Evolutionary conservation across 345 rosid species (phyloP).

Genomic region (Ailanthus altissimus): DNA sequence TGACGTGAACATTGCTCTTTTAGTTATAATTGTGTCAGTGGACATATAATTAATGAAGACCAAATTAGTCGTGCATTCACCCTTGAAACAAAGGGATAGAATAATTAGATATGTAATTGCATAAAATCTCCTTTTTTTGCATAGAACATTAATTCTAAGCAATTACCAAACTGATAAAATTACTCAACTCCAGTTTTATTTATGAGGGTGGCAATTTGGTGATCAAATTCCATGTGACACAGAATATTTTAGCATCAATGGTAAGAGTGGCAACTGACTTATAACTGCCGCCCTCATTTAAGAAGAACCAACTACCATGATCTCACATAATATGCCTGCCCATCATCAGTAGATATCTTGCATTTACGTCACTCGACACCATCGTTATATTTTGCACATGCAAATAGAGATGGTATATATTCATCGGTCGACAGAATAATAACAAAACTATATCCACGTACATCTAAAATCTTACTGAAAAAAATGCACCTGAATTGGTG

Average conservation of each 20-base stretch:
- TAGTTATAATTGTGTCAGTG: no score
- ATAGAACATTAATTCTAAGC: neutral
- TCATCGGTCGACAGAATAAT: neutral
- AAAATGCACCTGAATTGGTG: no score
- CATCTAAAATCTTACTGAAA: no score
- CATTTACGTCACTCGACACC: neutral
- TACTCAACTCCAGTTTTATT: neutral
- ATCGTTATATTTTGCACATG: neutral
- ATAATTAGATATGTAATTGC: no score
- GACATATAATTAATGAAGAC: no score
- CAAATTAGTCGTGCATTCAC: no score
- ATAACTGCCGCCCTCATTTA: constrained; percentile 27
- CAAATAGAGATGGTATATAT: neutral
- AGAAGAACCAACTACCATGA: constrained; percentile 13
- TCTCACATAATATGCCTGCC: neutral
- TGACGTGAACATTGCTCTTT: no score
- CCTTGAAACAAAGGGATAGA: no score
- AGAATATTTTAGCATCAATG: neutral
- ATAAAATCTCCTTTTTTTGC: no score
- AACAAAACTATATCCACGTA: neutral
- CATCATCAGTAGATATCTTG: constrained; percentile 1
- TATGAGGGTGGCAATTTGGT: neutral
- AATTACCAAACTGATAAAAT: neutral
- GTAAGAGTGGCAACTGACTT: constrained; percentile 14
- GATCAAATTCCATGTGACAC: neutral